phyloP scores from a whole-genome alignment of 164 flowering plant genomes.

The Nelumbo lutea region DNA sequence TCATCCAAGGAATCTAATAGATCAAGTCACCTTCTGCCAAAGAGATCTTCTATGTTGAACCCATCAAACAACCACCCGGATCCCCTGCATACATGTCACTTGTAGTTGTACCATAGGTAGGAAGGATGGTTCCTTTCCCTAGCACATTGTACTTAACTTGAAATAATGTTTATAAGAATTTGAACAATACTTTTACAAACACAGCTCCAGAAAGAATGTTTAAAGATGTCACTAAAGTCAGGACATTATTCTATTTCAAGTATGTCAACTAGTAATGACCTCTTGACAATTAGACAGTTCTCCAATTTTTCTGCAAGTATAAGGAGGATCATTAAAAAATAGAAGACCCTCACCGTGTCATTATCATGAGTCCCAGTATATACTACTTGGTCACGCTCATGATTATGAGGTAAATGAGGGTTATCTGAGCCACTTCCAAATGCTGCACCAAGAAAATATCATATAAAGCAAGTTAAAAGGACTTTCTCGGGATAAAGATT shows the following conservation, averaged over 20 bases:
- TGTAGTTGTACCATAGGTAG: background rate
- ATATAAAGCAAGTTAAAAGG: background rate
- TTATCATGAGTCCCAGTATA: slow-evolving; percentile 99
- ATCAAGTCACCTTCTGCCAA: background rate
- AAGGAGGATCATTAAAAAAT: background rate
- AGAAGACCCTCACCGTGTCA: slow-evolving; percentile 65
- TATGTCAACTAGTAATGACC: background rate
- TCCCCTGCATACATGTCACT: background rate
- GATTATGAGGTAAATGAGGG: slow-evolving; percentile 95
- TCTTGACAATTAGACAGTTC: background rate
- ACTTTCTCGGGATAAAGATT: background rate
- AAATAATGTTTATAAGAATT: background rate
- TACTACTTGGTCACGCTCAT: slow-evolving; percentile 85
- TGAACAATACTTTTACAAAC: background rate
- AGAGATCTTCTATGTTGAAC: background rate
- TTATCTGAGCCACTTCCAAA: slow-evolving; percentile 86
- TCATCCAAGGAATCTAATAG: background rate
- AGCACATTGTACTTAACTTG: background rate
- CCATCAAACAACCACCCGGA: background rate
- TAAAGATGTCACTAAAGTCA: background rate
- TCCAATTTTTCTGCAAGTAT: background rate
- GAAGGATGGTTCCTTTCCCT: background rate
- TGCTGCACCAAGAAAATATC: slow-evolving; percentile 33
- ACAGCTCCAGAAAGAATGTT: background rate
- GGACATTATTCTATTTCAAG: background rate